Evolutionary conservation across 495 filamentous ascomycete genomes (phyloP).

Genomic region (Penicillium samsonianum): DNA sequence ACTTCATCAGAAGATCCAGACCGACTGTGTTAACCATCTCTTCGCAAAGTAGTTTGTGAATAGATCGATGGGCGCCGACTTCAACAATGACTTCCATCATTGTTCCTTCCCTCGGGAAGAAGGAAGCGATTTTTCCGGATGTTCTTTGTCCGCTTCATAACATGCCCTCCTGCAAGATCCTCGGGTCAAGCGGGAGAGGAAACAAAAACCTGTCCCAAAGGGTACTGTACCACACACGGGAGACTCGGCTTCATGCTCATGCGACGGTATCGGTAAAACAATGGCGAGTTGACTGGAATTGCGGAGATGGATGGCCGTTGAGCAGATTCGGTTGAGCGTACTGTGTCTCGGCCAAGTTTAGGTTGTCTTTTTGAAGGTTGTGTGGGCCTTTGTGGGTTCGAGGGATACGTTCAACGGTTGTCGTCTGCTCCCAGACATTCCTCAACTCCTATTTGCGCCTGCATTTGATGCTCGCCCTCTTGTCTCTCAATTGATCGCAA

Average conservation of each 20-base stretch:
- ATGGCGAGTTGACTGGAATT: conserved; percentile 21
- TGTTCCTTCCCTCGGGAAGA: conserved; percentile 44
- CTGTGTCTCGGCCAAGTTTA: conserved; percentile 41
- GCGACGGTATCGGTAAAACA: not conserved
- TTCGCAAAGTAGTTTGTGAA: conserved; percentile 53
- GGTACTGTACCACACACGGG: conserved; percentile 77
- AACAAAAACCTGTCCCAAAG: conserved; percentile 86
- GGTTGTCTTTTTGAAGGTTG: conserved; percentile 25
- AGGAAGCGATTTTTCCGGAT: conserved; percentile 75
- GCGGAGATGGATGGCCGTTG: conserved; percentile 34
- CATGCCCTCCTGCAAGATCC: conserved; percentile 56
- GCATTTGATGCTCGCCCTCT: conserved; percentile 1
- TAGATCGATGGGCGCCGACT: conserved; percentile 69
- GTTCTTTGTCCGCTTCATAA: conserved; percentile 72
- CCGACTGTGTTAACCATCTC: conserved; percentile 77
- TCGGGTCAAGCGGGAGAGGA: conserved; percentile 58
- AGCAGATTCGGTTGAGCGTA: conserved; percentile 38
- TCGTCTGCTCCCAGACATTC: conserved; percentile 12
- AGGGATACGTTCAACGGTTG: conserved; percentile 26
- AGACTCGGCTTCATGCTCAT: conserved; percentile 30
- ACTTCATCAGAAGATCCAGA: conserved; percentile 52
- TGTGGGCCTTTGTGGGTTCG: conserved; percentile 7
- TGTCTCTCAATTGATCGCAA: conserved; percentile 9
- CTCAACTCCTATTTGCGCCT: conserved; percentile 20
- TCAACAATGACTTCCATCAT: conserved; percentile 29